Evolutionary conservation across 352 stramenopile species (phyloP), one percentile per base, ranked within the genome.

Genomic region (Globisporangium takayamanum): DNA sequence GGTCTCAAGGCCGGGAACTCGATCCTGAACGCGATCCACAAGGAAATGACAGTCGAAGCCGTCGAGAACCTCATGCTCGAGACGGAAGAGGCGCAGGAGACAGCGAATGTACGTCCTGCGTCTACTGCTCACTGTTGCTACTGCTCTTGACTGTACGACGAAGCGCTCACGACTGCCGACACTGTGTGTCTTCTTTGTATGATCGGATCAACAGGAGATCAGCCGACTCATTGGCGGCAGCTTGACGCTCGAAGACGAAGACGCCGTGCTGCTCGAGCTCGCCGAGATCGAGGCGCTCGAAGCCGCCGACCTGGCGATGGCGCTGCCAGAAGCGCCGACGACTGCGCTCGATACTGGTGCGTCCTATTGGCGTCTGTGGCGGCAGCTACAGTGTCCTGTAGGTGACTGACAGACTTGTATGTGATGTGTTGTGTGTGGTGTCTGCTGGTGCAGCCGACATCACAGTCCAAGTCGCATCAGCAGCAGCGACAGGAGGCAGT

Each of bases 51-150:
- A 1, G 76, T 94, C 26, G 88, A 96, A 44, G 82, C 86, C 30
- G 84, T 96, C 2, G 82, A 94, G 55, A 85, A 95, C 50, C 63
- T 95, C 26, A 94, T 96, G 86, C 67, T 92, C 7, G 88, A 96
- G 69, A 94, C 83, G 11, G 77, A 89, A 63, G 88, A 96, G 72
- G 87, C 85, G 6, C 78, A 88, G 33, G 72, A 79, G n/a, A 85
- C 72, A 11, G 82, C 81, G 33, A 82, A 87, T 55, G 84, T 94
- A 74, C 67, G 78, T 55, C 26, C 33, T 39, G 28, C 14, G 44
- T 22, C 16, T 6, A 25, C 20, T 18, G n/a, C 8, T 8, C 7
- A 25, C 20, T 18, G 6, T 3, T 8, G 37, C n/a, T 20, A 20
- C 3, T 33, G 3, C 2, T 22, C 22, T 22, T n/a, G 6, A 41